Base-by-base conservation (phyloP, 2,329 filamentous ascomycete genomes). In the Clarireedia hainanense region DNA sequence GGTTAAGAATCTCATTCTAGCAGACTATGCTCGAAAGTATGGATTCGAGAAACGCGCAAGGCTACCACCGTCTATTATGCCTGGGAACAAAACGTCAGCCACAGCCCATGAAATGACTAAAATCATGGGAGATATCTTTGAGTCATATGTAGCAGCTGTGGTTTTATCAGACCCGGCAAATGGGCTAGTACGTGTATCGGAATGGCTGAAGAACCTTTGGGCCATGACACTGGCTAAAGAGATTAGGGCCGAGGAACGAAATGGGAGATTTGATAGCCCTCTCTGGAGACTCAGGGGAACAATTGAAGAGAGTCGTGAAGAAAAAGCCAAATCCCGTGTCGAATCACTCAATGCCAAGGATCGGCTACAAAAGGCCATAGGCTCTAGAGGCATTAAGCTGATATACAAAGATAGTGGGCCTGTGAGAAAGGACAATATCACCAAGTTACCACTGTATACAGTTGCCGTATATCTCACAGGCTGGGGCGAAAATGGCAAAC, bases 71-170 rank as follows among this genome's bases (percentile, higher is more conserved):
- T 40, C 43, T 9, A 42, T 49, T 14, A 6, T 47, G 6, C 30
- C 20, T 24, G 43, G 36, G n/a, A 53, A 26, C 15, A 49, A 17
- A n/a, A 42, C 43, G 49, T 9, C 50, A 12, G 34, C 30, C 36
- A 57, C 55, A 10, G 71, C 66, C 67, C 84, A 79, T 68, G 79
- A 78, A 43, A 76, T 80, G 58, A 79, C 75, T 14, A 96, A 96
- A 70, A 83, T 90, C 9, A 77, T 88, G 55, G 91, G 86, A 7
- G 92, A 97, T 67, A 79, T 96, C 17, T 95, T 96, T 64, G 92
- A 97, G 69, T 88, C 92, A 0, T 96, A 95, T 64, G 81, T 95
- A 15, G 91, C 88, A 7, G 91, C 87, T 3, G 72, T 91, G 5
- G 79, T 95, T 36, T 73, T 89, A 2, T 84, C 85, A 1, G 80